phyloP scores from a whole-genome alignment of 768 basidiomycete genomes.

The Kwoniella sp. region DNA sequence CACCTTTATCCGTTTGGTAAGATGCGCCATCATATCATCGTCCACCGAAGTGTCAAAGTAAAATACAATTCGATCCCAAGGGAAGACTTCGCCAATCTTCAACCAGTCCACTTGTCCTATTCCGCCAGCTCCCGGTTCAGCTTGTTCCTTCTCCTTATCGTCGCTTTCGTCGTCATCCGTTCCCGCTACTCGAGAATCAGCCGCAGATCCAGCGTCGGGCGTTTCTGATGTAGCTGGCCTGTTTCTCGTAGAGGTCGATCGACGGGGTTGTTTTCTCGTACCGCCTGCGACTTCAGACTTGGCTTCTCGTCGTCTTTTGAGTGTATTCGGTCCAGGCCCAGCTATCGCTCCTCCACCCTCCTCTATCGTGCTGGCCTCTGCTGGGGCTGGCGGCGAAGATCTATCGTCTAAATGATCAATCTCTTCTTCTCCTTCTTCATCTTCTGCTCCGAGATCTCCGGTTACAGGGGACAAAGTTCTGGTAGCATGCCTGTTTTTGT shows the following conservation, averaged over 20 bases:
- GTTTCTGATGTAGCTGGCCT: neutral
- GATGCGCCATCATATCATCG: slow-evolving; percentile 8
- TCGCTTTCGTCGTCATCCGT: too few relatives aligned
- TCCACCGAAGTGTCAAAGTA: slow-evolving; percentile 15
- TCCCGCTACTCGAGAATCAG: too few relatives aligned
- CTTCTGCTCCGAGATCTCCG: too few relatives aligned
- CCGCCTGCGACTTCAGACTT: too few relatives aligned
- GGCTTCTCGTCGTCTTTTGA: neutral
- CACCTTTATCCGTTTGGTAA: slow-evolving; percentile 13
- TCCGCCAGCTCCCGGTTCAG: neutral
- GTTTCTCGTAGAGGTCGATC: too few relatives aligned
- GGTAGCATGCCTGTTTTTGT: too few relatives aligned
- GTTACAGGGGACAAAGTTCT: too few relatives aligned
- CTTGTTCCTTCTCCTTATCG: too few relatives aligned
- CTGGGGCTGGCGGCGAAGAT: neutral
- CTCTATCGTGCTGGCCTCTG: neutral
- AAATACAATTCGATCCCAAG: slow-evolving; percentile 10
- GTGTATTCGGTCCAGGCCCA: neutral
- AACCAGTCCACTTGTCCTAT: slow-evolving; percentile 7
- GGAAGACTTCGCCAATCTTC: slow-evolving; percentile 8
- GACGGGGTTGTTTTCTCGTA: too few relatives aligned
- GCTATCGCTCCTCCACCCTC: neutral
- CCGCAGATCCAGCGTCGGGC: too few relatives aligned
- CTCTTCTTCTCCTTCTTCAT: slow-evolving; percentile 1
- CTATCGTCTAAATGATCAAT: neutral